phyloP scores from a whole-genome alignment of 768 basidiomycete genomes.

The Mycena crocata region DNA sequence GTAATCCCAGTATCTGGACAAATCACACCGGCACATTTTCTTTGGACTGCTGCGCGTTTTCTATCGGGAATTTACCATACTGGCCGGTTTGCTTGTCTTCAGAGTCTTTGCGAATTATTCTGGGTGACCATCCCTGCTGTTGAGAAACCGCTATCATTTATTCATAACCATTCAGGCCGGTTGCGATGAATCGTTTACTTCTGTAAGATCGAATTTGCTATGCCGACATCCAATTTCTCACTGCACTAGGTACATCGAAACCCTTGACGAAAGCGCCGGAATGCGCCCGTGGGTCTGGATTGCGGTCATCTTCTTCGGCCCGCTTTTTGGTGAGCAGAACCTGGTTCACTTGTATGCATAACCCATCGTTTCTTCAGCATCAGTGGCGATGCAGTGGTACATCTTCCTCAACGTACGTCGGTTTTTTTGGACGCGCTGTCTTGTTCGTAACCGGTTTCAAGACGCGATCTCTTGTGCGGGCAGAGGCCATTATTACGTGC shows the following conservation, averaged over 20 bases:
- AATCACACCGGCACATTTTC: conserved; percentile 38
- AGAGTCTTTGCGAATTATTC: conserved; percentile 6
- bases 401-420: conserved; percentile 50
- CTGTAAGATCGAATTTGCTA: conserved; percentile 38
- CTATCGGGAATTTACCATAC: conserved; percentile 36
- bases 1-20: conserved; percentile 17
- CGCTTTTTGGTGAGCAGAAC: conserved; percentile 43
- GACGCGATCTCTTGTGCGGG: conserved; percentile 61
- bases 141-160: conserved; percentile 27
- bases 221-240: background rate
- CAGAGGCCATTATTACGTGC: conserved; percentile 59
- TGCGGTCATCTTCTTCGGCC: conserved; percentile 59
- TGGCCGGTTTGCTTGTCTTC: conserved; percentile 30
- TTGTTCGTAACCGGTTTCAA: conserved; percentile 1
- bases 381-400: conserved; percentile 66
- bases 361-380: conserved; percentile 14
- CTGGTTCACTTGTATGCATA: background rate
- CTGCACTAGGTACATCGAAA: conserved; percentile 67
- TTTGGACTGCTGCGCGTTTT: conserved; percentile 58
- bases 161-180: conserved; percentile 47
- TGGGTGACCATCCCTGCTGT: background rate
- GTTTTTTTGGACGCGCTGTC: conserved; percentile 41
- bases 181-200: conserved; percentile 55
- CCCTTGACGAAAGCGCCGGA: conserved; percentile 46
- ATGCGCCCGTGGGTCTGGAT: conserved; percentile 82